Base-by-base conservation (phyloP, 176 grass and related monocot species). In the Alopecurus myosuroides region DNA sequence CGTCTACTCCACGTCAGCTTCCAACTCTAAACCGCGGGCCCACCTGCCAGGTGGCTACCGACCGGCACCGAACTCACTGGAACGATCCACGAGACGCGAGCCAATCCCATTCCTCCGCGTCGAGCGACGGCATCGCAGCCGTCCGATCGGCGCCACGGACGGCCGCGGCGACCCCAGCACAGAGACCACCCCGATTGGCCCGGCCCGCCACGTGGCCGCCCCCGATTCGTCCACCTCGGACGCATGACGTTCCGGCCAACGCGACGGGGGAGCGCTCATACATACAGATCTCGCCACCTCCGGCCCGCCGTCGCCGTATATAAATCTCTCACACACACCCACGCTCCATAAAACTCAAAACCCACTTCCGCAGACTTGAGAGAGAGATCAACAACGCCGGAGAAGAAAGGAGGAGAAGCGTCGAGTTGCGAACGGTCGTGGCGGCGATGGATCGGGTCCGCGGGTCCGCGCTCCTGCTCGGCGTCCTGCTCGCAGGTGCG, bases 401-500 rank as follows among this genome's bases (percentile, higher is more conserved):
- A 14, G 26, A 80, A 11, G 67, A 17, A 39, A 11, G 0, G 50
- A 33, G 72, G 68, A 66, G 60, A 48, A 55, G 4, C 49, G 80
- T n/a, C 20, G 28, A 56, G 53, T 72, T 7, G 35, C 3, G 22
- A 18, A 5, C 1, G 17, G 30, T 61, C 19, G 41, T 53, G 51
- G 71, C 46, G 79, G 57, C 74, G 62, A 92, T 93, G 91, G 91
- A 84, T 93, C 91, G 88, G 74, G 39, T 31, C 77, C 87, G 88
- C 74, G 91, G 88, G 39, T 89, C 85, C 81, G 88, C 78, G 81
- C 81, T 90, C 71, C 73, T 93, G 77, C 71, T 93, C 81, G 88
- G 81, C 81, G 36, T 93, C 81, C 84, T 90, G 85, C 76, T 93
- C 82, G 88, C 91, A 89, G 91, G 91, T 92, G 51, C 19, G 50